A percentile compares a stretch with the other conserved stretches of the same genome.
phyloP scores from a whole-genome alignment of 805 yeast genomes.

The Priceomyces medius region DNA sequence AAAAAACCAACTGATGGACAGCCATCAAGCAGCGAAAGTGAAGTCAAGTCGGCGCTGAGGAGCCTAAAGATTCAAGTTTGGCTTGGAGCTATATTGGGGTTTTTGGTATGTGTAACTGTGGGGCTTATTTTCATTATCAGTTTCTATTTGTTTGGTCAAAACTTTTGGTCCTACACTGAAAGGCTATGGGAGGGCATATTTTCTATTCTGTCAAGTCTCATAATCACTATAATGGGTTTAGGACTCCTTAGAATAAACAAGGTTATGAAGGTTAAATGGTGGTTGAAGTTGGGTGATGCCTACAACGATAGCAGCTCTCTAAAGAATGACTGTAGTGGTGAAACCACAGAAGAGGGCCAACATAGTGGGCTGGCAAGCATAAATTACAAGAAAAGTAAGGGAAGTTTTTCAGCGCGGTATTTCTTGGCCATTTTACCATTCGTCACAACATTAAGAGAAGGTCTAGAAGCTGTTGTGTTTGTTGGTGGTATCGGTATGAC shows the following conservation, averaged over 20 bases:
- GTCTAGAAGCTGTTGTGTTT: slow-evolving; percentile 88
- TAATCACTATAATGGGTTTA: slow-evolving; percentile 85
- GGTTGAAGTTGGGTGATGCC: slow-evolving; percentile 45
- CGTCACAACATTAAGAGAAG: slow-evolving; percentile 84
- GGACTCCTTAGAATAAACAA: slow-evolving; percentile 78
- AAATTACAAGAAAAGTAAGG: not conserved
- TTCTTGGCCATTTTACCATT: slow-evolving; percentile 78
- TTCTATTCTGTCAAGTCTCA: slow-evolving; percentile 71
- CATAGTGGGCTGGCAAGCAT: not conserved
- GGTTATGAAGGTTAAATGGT: slow-evolving; percentile 76
- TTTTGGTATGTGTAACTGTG: slow-evolving; percentile 63
- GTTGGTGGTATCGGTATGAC: slow-evolving; percentile 80
- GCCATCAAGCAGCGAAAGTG: slow-evolving; percentile 4
- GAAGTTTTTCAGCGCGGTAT: slow-evolving; percentile 51
- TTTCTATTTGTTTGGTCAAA: slow-evolving; percentile 77
- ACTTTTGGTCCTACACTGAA: slow-evolving; percentile 85
- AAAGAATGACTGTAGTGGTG: not conserved
- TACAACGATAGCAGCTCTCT: slow-evolving; percentile 15
- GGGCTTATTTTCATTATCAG: slow-evolving; percentile 70
- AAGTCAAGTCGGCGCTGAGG: not conserved
- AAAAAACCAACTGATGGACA: not conserved
- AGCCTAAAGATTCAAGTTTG: slow-evolving; percentile 67
- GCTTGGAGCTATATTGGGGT: slow-evolving; percentile 75
- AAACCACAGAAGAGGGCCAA: not conserved
- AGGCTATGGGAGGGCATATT: slow-evolving; percentile 87